Evolutionary conservation across 441 rosid genomes (phyloP).

Genomic region (Brassica hybrid): DNA sequence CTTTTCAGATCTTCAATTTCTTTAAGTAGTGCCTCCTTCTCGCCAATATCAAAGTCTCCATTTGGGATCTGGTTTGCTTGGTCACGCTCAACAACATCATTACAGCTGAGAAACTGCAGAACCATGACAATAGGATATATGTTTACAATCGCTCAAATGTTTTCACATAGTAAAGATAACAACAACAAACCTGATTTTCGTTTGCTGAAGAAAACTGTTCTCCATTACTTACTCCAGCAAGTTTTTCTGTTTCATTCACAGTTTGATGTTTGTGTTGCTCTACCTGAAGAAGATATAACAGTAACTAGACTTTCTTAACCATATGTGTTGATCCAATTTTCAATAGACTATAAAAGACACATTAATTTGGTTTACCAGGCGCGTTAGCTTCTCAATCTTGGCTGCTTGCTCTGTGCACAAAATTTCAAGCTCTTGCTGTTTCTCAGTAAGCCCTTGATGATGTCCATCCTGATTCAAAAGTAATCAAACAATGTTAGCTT

Average conservation of each 20-base stretch:
- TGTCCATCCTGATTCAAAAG: conserved; percentile 49
- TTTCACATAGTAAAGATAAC: conserved; percentile 7
- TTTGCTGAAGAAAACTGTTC: conserved; percentile 34
- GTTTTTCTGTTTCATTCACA: conserved; percentile 43
- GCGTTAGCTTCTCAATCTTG: conserved; percentile 73
- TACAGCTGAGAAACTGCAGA: conserved; percentile 46
- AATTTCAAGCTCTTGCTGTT: conserved; percentile 69
- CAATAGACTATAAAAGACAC: conserved; percentile 23
- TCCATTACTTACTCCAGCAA: conserved; percentile 40
- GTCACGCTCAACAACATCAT: conserved; percentile 30
- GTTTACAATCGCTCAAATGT: conserved; percentile 4
- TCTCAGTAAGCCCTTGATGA: conserved; percentile 46
- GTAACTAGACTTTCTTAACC: conserved; percentile 32
- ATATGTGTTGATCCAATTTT: conserved; percentile 10
- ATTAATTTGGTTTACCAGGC: conserved; percentile 51
- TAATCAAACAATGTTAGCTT: conserved; percentile 22
- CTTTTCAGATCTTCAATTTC: conserved; percentile 73
- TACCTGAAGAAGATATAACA: conserved; percentile 52
- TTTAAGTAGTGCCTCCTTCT: conserved; percentile 79
- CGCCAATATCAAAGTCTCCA: conserved; percentile 51
- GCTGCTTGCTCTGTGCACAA: conserved; percentile 80
- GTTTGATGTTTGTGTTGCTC: conserved; percentile 62
- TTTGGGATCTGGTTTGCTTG: conserved; percentile 51
- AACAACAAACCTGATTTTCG: conserved; percentile 46
- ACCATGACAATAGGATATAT: conserved; percentile 15